These are phyloP conservation scores for Drechslerella coelobrocha DNA, from an alignment of 2,329 filamentous ascomycete species.

Conservation along the genomic window DNA sequence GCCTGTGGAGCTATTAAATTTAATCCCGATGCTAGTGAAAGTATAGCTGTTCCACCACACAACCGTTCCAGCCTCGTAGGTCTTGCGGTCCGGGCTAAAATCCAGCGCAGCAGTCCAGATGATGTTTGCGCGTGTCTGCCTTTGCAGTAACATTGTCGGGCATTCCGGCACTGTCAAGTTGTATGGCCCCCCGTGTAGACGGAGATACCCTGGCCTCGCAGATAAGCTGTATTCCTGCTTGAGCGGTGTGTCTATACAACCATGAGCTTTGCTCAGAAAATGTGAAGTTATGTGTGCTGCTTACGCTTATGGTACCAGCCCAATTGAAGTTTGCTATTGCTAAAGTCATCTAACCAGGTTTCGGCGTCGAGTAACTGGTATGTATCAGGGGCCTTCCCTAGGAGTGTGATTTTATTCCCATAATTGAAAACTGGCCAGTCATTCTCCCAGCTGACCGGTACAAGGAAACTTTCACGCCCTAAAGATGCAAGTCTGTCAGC, in stretches of 20 bases:
- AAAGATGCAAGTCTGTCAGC: conserved; percentile 7
- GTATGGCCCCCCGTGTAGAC: conserved; percentile 64
- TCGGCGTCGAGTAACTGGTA: conserved; percentile 36
- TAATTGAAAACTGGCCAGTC: conserved; percentile 65
- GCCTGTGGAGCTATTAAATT: conserved; percentile 34
- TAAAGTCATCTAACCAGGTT: conserved; percentile 33
- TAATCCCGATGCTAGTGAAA: conserved; percentile 60
- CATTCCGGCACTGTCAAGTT: conserved; percentile 62
- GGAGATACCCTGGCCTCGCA: conserved; percentile 60
- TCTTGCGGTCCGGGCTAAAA: conserved; percentile 60
- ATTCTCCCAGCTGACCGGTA: conserved; percentile 62
- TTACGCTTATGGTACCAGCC: conserved; percentile 49
- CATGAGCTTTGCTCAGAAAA: neutral
- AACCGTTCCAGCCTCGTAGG: conserved; percentile 64
- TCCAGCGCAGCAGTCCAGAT: conserved; percentile 58
- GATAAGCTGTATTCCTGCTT: conserved; percentile 62
- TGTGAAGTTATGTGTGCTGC: too few species aligned
- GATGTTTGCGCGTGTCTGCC: conserved; percentile 58
- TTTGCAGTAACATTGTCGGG: conserved; percentile 64
- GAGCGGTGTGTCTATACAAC: conserved; percentile 61
- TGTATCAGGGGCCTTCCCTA: conserved; percentile 39
- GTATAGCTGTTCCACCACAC: conserved; percentile 65
- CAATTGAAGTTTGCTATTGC: conserved; percentile 8
- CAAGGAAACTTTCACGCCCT: conserved; percentile 64
- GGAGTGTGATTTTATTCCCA: conserved; percentile 60